Base-by-base conservation (phyloP, 2,329 filamentous ascomycete genomes). In the Aspergillus flavus region DNA sequence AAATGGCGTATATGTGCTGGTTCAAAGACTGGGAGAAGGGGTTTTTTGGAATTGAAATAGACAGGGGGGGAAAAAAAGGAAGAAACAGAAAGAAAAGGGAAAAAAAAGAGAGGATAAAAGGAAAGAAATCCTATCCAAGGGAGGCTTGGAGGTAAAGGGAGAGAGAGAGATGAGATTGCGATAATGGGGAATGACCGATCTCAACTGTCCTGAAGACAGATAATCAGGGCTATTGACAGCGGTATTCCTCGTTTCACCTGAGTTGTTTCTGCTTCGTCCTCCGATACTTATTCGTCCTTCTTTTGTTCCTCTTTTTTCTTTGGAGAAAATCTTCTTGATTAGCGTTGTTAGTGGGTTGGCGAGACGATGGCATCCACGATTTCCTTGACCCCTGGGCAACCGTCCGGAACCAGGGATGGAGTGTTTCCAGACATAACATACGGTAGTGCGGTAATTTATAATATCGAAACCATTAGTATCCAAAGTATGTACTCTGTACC, bases 381-480 rank as follows among this genome's bases (percentile, higher is more conserved):
- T 68, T 54, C 39, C 23, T 56, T 19, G n/a, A 58, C 68, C 69
- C 69, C 67, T 70, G 67, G 69, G 59, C 68, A 69, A 61, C 62
- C 61, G 61, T 63, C 65, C 64, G 58, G 63, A 65, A 66, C 63
- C 61, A 66, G 64, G 48, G 61, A 63, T 62, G 32, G 14, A 45
- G 52, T 39, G n/a, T 55, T 23, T 23, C 23, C 28, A 19, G 28
- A 10, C 16, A 19, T 53, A 28, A 53, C 30, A 53, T n/a, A 36
- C 34, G 34, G 34, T 54, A 34, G 52, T 26, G 26, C 21, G 30
- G 48, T 59, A 59, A 55, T 58, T 54, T 28, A n/a, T 54, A 14
- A 5, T 26, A 54, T 41, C 41, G 3, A n/a, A 30, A 7, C 4
- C 14, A 23, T 19, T 28, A 52, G 14, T 36, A 54, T 14, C 21